Conservation (phyloP, 75 land plant species). For the Pinus taeda region DNA sequence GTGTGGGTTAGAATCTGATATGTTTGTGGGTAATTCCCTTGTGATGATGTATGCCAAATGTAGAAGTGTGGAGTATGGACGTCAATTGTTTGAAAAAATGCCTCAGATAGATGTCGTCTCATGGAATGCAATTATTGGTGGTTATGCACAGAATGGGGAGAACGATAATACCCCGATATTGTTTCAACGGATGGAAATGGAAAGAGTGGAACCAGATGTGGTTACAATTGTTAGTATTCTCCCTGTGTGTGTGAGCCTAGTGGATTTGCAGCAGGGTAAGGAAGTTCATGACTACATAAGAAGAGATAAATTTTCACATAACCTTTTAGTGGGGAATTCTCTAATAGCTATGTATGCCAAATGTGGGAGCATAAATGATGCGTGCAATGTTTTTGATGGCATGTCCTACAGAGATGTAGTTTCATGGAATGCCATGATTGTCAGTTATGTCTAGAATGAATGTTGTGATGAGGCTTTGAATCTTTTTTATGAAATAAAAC, state of each 20-base stretch:
- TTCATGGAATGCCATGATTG: slow-evolving; percentile 36
- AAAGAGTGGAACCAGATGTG: slow-evolving; percentile 16
- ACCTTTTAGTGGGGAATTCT: slow-evolving; percentile 18
- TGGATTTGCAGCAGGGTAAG: slow-evolving; percentile 14
- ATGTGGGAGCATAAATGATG: slow-evolving; percentile 15
- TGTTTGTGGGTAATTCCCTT: slow-evolving; percentile 48
- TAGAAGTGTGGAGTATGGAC: slow-evolving; percentile 20
- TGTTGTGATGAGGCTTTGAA: neutral
- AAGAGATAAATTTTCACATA: slow-evolving; percentile 3
- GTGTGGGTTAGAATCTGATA: slow-evolving; percentile 25
- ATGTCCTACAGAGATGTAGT: slow-evolving; percentile 28
- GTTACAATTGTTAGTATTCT: slow-evolving; percentile 24
- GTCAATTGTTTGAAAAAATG: slow-evolving; percentile 35
- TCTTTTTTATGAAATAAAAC: slow-evolving; percentile 5
- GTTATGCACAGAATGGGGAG: slow-evolving; percentile 18
- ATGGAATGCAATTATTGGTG: slow-evolving; percentile 41
- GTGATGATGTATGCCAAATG: slow-evolving; percentile 44
- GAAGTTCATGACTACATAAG: slow-evolving; percentile 17
- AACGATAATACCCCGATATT: slow-evolving; percentile 22
- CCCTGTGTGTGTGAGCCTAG: slow-evolving; percentile 21
- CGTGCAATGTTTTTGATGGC: slow-evolving; percentile 30
- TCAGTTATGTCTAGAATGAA: slow-evolving; percentile 20
- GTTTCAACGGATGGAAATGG: slow-evolving; percentile 11
- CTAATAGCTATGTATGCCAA: slow-evolving; percentile 24
- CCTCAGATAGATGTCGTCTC: neutral